Evolutionary conservation across 129 eudicot genomes (phyloP).

Genomic region (Pseudognaphalium luteoalbum): DNA sequence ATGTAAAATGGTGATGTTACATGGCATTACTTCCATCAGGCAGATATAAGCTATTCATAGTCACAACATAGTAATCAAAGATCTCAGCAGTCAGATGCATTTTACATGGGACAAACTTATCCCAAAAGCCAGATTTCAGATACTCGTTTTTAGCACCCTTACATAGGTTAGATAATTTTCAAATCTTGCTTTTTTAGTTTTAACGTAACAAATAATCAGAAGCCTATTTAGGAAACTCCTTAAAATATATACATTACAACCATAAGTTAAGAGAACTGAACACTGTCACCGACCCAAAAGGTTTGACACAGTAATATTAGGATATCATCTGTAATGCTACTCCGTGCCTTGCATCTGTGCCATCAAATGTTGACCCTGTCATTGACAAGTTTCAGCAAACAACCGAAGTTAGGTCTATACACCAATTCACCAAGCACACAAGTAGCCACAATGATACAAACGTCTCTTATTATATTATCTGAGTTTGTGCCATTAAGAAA

Average conservation of each 20-base stretch:
- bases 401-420: neutral
- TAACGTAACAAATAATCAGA: neutral
- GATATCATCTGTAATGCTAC: neutral
- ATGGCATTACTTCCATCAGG: neutral
- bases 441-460: neutral
- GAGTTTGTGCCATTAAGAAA: neutral
- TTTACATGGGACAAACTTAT: neutral
- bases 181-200: neutral
- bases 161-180: constrained; percentile 10
- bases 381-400: constrained; percentile 8
- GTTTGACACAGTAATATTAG: neutral
- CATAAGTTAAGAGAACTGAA: neutral
- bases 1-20: neutral
- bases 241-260: neutral
- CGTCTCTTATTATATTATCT: neutral
- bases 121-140: neutral
- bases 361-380: constrained; percentile 7
- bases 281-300: neutral
- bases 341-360: constrained; percentile 23
- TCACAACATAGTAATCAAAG: neutral
- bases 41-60: neutral
- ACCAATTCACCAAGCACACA: neutral
- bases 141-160: neutral
- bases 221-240: constrained; percentile 4
- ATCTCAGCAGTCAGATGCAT: neutral